phyloP scores from a whole-genome alignment of 1,139 yeast species.

The Diutina mesorugosa region DNA sequence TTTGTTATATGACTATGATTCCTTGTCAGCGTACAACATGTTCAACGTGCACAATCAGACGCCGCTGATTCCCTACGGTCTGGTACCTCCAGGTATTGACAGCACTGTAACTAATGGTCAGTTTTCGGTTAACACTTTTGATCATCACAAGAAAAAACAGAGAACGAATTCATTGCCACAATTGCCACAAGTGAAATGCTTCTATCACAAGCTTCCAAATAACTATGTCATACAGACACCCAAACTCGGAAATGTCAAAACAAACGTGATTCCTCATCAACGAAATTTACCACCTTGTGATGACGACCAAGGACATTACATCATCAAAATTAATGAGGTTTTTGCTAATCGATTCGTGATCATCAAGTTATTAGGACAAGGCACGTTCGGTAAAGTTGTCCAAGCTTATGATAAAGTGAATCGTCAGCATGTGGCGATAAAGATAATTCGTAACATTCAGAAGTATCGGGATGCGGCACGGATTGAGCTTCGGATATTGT shows the following conservation, averaged over 20 bases:
- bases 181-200: conserved; percentile 37
- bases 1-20: conserved; percentile 24
- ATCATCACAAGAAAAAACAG: conserved; percentile 28
- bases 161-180: conserved; percentile 65
- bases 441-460: conserved; percentile 72
- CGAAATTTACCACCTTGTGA: conserved; percentile 36
- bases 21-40: conserved; percentile 32
- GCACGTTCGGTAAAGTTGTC: conserved; percentile 94
- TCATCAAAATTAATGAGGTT: conserved; percentile 43
- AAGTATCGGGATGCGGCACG: conserved; percentile 78
- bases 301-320: conserved; percentile 79
- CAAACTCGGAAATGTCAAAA: conserved; percentile 30
- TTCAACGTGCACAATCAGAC: conserved; percentile 16
- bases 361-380: conserved; percentile 74
- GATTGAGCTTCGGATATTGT: conserved; percentile 65
- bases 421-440: conserved; percentile 69
- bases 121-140: conserved; percentile 5
- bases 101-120: conserved; percentile 3
- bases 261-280: conserved; percentile 27
- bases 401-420: conserved; percentile 50
- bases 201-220: conserved; percentile 26
- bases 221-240: conserved; percentile 26
- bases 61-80: not conserved
- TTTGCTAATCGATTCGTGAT: conserved; percentile 62
- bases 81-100: not conserved